phyloP scores from a whole-genome alignment of 108 stramenopile species.

The Parietichytrium sp. region DNA sequence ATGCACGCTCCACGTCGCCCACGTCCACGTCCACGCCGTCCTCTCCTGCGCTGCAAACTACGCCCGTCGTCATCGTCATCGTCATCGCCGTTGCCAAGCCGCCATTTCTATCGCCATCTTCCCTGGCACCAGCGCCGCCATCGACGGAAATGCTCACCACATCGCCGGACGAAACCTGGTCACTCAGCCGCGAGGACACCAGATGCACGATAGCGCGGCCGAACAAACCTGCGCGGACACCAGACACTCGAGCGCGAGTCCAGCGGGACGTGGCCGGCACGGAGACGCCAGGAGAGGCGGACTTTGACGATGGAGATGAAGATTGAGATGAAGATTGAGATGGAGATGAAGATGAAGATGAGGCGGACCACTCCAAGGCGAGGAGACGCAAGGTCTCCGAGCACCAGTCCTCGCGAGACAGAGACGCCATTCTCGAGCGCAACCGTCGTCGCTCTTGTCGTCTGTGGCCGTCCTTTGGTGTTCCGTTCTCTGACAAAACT shows the following conservation, averaged over 20 bases:
- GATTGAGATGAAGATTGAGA: no score
- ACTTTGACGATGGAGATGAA: no score
- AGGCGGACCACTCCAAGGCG: background rate
- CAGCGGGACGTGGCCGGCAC: background rate
- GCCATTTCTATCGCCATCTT: background rate
- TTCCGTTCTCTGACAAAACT: no score
- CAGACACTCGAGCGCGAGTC: background rate
- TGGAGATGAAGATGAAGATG: no score
- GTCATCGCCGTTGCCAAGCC: no score
- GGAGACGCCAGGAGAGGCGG: background rate
- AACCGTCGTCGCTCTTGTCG: no score
- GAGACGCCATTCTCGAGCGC: no score
- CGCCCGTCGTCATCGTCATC: background rate
- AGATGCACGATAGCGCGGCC: background rate
- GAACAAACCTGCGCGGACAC: constrained; percentile 3
- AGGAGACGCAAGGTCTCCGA: background rate
- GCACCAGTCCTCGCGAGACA: background rate
- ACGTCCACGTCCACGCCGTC: background rate
- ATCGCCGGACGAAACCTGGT: background rate
- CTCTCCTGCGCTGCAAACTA: background rate
- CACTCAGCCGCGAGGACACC: background rate
- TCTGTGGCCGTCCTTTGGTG: no score
- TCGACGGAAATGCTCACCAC: background rate
- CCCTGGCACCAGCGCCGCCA: background rate
- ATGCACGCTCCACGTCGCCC: constrained; percentile 2